phyloP scores from a whole-genome alignment of 441 rosid species.

The Pelargonium citronellum region DNA sequence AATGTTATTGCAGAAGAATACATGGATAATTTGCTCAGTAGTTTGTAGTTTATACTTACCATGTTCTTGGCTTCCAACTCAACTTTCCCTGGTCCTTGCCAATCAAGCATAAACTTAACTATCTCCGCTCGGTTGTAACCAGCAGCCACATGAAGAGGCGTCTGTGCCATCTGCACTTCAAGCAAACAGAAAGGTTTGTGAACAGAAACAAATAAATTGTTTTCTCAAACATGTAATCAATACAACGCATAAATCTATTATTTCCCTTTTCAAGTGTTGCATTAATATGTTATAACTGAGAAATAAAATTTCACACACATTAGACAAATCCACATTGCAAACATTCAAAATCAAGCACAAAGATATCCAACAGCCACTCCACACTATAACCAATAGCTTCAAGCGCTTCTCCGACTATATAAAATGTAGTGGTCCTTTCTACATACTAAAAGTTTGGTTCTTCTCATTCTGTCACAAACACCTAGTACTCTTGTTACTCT shows the following conservation, averaged over 20 bases:
- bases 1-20: neutral
- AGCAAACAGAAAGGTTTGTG: conserved; percentile 12
- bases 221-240: neutral
- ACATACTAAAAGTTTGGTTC: neutral
- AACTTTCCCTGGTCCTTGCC: conserved; percentile 61
- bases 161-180: conserved; percentile 73
- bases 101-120: conserved; percentile 57
- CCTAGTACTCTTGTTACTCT: neutral
- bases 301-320: neutral
- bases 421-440: neutral
- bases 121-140: conserved; percentile 67
- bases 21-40: neutral
- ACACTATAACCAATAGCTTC: neutral
- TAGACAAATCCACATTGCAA: neutral
- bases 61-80: conserved; percentile 82
- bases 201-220: neutral
- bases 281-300: neutral
- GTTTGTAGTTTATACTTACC: conserved; percentile 33
- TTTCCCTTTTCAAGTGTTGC: neutral
- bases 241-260: neutral
- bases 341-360: neutral
- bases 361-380: neutral
- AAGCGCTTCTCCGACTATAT: neutral
- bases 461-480: neutral
- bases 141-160: conserved; percentile 82